Base-by-base conservation (phyloP, 2,329 filamentous ascomycete species). In the Thielaviopsis ethacetica region DNA sequence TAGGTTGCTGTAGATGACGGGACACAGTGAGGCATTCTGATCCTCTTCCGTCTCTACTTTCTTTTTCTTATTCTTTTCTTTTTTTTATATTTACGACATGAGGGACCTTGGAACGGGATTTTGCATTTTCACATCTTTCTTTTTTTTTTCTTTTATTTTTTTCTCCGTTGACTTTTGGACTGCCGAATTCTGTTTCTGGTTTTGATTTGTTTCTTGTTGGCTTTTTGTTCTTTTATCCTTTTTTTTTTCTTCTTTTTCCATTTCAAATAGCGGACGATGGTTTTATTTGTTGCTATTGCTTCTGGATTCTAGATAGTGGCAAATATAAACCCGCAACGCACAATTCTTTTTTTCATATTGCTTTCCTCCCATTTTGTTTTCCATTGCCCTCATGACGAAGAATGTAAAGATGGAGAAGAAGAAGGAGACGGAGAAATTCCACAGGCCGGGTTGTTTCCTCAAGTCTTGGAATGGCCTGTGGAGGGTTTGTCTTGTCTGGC, bases 151-250 rank as follows among this genome's bases (percentile, higher is more conserved):
- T n/a, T n/a, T n/a, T n/a, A n/a, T n/a, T n/a, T n/a, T n/a, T n/a
- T n/a, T n/a, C n/a, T n/a, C n/a, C n/a, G n/a, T n/a, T n/a, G n/a
- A n/a, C n/a, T n/a, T n/a, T n/a, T n/a, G n/a, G n/a, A n/a, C 5
- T 52, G 30, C 12, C 30, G 30, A 12, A 34, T n/a, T n/a, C 30
- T 34, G 5, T 5, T 12, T 34, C 6, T 6, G 30, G 30, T 56
- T 58, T 56, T 58, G 53, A 56, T 57, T 57, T 56, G 44, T 51
- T 51, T 47, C 44, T 51, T 62, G 50, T 30, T 53, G 27, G 56
- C 58, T 51, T 44, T 27, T 61, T 53, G 13, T 26, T 26, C 27
- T 4, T 30, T 54, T 26, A n/a, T n/a, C n/a, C n/a, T n/a, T 26
- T 34, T 24, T 57, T 19, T 57, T 47, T 58, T 21, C 15, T 17